A percentile compares a stretch with the other conserved stretches of the same genome.
phyloP scores from a whole-genome alignment of 78 protist genomes.

The Chrysochromulina tobinii region DNA sequence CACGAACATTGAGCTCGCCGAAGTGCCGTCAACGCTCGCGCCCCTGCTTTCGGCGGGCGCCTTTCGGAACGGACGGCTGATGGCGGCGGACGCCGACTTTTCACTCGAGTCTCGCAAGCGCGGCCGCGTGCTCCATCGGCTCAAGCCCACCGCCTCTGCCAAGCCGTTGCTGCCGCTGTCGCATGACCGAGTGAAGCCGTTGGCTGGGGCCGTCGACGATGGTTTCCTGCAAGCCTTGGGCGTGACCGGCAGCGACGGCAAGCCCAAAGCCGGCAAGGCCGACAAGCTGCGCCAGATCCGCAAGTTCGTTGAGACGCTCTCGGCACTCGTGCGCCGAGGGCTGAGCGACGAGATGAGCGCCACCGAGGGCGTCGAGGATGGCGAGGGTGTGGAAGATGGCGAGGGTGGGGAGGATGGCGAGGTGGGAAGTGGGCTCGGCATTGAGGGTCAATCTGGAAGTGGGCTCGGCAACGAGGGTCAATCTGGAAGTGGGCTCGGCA shows the following conservation, averaged over 20 bases:
- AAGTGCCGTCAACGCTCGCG: not conserved
- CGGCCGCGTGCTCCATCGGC: not conserved
- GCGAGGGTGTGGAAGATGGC: not conserved
- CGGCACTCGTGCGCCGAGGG: not conserved
- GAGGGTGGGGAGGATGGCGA: not conserved
- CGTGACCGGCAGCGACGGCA: not conserved
- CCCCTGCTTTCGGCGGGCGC: not conserved
- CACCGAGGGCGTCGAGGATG: not conserved
- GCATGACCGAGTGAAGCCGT: not conserved
- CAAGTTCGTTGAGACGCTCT: not conserved
- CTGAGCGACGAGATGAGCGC: too few species aligned
- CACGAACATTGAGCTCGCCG: not conserved
- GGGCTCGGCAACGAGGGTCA: not conserved
- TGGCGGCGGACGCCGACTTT: not conserved
- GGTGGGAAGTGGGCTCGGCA: not conserved
- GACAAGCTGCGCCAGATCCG: conserved; percentile 35
- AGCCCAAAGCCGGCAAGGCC: conserved; percentile 29
- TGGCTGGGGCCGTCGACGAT: not conserved
- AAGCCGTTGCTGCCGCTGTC: not conserved
- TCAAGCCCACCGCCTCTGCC: not conserved
- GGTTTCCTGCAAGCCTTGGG: not conserved
- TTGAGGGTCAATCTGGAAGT: not conserved
- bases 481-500: not conserved
- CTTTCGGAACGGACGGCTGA: not conserved
- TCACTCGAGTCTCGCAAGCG: not conserved